Evolutionary conservation across 768 basidiomycete genomes (phyloP).

Genomic region (Boletus sp.): DNA sequence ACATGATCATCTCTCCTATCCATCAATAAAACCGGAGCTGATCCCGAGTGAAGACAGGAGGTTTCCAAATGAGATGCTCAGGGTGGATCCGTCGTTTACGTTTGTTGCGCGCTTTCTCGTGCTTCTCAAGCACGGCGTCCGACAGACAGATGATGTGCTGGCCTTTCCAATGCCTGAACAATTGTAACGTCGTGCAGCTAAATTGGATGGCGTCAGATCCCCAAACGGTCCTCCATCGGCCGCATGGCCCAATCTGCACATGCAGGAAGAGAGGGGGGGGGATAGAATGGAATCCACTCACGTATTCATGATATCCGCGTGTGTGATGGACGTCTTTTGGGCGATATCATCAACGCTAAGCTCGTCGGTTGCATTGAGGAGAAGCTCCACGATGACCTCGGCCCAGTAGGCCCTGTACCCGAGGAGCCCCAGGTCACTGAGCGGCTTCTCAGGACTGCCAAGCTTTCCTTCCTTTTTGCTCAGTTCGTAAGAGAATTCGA

Average conservation of each 20-base stretch:
- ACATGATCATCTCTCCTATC: background rate
- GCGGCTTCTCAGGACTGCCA: conserved; percentile 96
- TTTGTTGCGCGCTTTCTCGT: conserved; percentile 81
- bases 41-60: conserved; percentile 87
- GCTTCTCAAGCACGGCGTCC: conserved; percentile 85
- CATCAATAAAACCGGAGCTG: conserved; percentile 67
- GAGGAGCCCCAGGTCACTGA: conserved; percentile 89
- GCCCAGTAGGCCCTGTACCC: conserved; percentile 97
- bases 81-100: conserved; percentile 74
- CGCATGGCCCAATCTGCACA: background rate
- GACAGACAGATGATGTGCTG: conserved; percentile 91
- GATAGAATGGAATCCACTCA: conserved; percentile 43
- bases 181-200: conserved; percentile 89
- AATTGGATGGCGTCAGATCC: conserved; percentile 14
- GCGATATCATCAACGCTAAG: conserved; percentile 97
- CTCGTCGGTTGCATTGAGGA: conserved; percentile 68
- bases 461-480: conserved; percentile 95
- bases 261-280: background rate
- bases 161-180: conserved; percentile 96
- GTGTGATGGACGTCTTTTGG: conserved; percentile 90
- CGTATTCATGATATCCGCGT: conserved; percentile 98
- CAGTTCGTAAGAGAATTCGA: conserved; percentile 97
- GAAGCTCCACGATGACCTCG: conserved; percentile 89
- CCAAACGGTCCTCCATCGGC: background rate
- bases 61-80: conserved; percentile 86